Conservation (phyloP, 2,329 filamentous ascomycete species). For the Pestalotiopsis sp. region DNA sequence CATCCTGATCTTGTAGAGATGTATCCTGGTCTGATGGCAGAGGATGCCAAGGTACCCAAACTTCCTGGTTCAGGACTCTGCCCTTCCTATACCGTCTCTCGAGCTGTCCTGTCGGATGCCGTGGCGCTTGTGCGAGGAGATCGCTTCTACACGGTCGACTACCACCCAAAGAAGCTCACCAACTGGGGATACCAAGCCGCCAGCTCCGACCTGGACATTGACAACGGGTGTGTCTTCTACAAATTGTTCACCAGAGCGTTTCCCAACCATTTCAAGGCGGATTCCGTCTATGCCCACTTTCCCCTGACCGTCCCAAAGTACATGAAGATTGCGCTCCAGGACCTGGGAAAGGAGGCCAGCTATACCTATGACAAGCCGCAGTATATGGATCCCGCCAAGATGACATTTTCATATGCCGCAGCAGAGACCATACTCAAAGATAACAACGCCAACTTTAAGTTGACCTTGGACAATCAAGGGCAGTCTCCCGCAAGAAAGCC, state of each 20-base stretch:
- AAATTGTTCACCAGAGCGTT: slow-evolving; percentile 67
- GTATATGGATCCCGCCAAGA: background rate
- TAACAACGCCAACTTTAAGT: background rate
- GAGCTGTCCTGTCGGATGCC: slow-evolving; percentile 64
- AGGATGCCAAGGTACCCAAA: slow-evolving; percentile 56
- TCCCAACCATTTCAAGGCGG: slow-evolving; percentile 61
- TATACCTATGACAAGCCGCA: slow-evolving; percentile 8
- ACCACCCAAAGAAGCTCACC: slow-evolving; percentile 61
- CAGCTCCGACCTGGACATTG: slow-evolving; percentile 57
- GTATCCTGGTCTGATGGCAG: slow-evolving; percentile 59
- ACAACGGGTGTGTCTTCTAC: slow-evolving; percentile 68
- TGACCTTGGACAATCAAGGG: background rate
- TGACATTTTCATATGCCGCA: background rate
- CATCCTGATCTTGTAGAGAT: slow-evolving; percentile 57
- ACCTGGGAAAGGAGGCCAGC: slow-evolving; percentile 3
- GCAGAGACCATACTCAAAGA: slow-evolving; percentile 4
- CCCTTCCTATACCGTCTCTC: slow-evolving; percentile 45
- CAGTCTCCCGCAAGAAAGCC: background rate
- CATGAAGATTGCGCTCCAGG: slow-evolving; percentile 10
- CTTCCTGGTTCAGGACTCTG: slow-evolving; percentile 49
- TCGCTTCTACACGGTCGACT: slow-evolving; percentile 66
- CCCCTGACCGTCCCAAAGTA: slow-evolving; percentile 12
- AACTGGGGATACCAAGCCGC: slow-evolving; percentile 67
- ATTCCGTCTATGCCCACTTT: slow-evolving; percentile 15
- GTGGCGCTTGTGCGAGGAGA: slow-evolving; percentile 66